These are phyloP conservation scores for Citrus maxima DNA, from an alignment of 345 rosid species.

Conservation along the genomic window DNA sequence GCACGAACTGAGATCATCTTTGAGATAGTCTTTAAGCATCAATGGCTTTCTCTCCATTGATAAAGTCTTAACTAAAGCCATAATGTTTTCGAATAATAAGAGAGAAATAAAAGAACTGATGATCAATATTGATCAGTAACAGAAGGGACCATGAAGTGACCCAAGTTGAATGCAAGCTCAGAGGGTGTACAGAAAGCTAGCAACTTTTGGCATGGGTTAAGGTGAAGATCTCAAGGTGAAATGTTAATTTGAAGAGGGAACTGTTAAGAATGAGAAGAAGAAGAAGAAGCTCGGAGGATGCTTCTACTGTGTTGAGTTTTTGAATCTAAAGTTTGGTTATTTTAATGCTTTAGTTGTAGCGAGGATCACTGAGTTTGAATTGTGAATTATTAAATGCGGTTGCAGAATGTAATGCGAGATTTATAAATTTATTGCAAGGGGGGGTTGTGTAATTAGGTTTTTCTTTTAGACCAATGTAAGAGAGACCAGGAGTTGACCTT, in stretches of 20 bases:
- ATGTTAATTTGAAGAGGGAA: neutral
- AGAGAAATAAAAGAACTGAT: neutral
- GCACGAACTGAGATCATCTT: constrained; percentile 77
- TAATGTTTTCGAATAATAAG: neutral
- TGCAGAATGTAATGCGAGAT: neutral
- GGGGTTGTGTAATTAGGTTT: neutral
- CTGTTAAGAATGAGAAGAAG: constrained; percentile 15
- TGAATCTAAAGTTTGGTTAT: constrained; percentile 28
- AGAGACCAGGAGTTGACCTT: constrained; percentile 29
- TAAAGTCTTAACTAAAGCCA: constrained; percentile 24
- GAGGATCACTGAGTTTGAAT: neutral
- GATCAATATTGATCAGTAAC: neutral
- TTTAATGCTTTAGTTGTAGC: constrained; percentile 12
- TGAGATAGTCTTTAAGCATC: constrained; percentile 74
- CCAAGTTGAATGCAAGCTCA: neutral
- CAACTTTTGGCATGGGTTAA: neutral
- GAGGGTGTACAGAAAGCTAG: neutral
- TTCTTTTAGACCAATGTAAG: neutral
- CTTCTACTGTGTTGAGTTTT: constrained; percentile 14
- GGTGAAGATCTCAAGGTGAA: constrained; percentile 21
- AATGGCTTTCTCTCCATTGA: constrained; percentile 31
- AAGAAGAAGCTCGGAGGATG: constrained; percentile 30
- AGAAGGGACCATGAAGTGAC: neutral
- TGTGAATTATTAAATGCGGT: neutral
- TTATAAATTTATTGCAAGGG: neutral